Evolutionary conservation across 208 protist species (phyloP), one percentile per base, ranked within the genome.

Genomic region (Angomonas deanei): DNA sequence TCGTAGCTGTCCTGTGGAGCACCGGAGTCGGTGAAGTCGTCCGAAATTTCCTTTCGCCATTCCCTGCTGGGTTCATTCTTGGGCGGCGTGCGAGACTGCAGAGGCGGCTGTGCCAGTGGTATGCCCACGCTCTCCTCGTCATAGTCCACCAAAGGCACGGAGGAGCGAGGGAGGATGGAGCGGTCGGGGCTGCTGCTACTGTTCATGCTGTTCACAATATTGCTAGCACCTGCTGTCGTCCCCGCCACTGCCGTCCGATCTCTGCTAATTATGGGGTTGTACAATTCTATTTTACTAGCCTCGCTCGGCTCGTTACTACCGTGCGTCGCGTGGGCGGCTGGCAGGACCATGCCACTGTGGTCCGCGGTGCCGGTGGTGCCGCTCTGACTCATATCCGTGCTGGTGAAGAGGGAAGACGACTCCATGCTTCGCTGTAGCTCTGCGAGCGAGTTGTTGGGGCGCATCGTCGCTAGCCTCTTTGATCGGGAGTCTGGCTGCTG

Each of bases 11-110:
- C 19, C 10, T 39, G 1, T 8, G 23, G 17, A 58, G 4, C 23
- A 3, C 17, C 4, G 13, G 8, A 5, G 2, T 28, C 34, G 3
- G 19, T 11, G 21, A 66, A 47, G 39, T 70, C 65, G 15, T 63
- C 36, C 8, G 56, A 19, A 10, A 70, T 70, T 21, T 64, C 27
- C 30, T 55, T 46, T 19, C 65, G 54, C 65, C 65, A 70, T 13
- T 63, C 39, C 26, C 55, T 27, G 17, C 19, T 5, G 1, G 65
- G 65, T 4, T 32, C 53, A 26, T 70, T 64, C 38, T 47, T 50
- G 19, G 57, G 55, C 17, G 65, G 65, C 1, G 65, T 64, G 33
- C 65, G 65, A 2, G 56, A 42, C 24, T 62, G 65, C 21, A 70
- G 13, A 1, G 65, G 65, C 32, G 65, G 55, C n/a, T 53, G 54